phyloP scores from a whole-genome alignment of 169 alveolate species.

The Eimeria necatrix region DNA sequence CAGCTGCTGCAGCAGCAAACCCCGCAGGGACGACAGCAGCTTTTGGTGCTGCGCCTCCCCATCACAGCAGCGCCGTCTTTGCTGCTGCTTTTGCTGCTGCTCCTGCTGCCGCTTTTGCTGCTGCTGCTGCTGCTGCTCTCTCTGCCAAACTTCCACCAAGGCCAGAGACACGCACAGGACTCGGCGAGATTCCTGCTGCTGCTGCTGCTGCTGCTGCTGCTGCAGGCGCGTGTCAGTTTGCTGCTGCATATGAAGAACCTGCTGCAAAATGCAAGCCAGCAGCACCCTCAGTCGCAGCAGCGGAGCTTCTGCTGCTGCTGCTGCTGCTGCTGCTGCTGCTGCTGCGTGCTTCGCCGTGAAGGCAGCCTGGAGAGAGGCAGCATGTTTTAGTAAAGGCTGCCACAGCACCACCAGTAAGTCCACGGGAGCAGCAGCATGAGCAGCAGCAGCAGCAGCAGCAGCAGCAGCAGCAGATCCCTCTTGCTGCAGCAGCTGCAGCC shows the following conservation, averaged over 20 bases:
- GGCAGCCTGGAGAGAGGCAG: not conserved
- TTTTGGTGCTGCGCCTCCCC: slow-evolving; percentile 9
- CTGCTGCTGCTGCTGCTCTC: slow-evolving; percentile 54
- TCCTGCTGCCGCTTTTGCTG: slow-evolving; percentile 37
- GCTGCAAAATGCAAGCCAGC: slow-evolving; percentile 17
- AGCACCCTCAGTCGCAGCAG: slow-evolving; percentile 33
- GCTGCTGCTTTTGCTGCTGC: no score
- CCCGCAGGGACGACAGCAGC: slow-evolving; percentile 20
- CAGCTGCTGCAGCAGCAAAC: slow-evolving; percentile 29
- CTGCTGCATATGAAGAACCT: slow-evolving; percentile 19
- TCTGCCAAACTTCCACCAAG: slow-evolving; percentile 56
- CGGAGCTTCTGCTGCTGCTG: not conserved
- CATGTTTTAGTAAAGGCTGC: not conserved
- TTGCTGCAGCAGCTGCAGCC: no score
- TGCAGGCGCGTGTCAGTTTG: not conserved
- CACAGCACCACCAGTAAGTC: not conserved
- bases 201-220: slow-evolving; percentile 28
- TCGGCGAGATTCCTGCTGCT: slow-evolving; percentile 29
- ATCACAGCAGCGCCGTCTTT: not conserved
- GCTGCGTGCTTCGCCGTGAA: not conserved
- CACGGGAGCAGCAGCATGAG: not conserved
- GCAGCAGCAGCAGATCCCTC: no score
- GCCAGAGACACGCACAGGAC: slow-evolving; percentile 49
- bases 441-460: no score
- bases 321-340: not conserved